Percentiles rank a stretch among this genome's conserved stretches.
phyloP scores from a whole-genome alignment of 2,329 filamentous ascomycete genomes.

The Neonectria ditissima region DNA sequence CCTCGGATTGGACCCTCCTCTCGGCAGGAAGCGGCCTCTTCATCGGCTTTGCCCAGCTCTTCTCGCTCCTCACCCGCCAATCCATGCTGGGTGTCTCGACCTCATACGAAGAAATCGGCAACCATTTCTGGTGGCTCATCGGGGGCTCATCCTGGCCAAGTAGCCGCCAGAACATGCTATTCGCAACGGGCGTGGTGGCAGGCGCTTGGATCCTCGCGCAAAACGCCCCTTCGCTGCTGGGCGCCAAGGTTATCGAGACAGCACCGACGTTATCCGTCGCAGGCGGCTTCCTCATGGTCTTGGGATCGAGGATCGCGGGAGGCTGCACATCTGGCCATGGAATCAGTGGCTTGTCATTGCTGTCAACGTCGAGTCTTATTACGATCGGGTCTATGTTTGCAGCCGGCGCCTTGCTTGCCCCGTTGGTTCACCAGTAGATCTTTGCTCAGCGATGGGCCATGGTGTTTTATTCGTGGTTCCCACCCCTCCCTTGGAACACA shows the following conservation, averaged over 20 bases:
- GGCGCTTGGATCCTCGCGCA: conserved; percentile 58
- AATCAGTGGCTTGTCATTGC: conserved; percentile 73
- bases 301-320: conserved; percentile 72
- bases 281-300: conserved; percentile 68
- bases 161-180: conserved; percentile 60
- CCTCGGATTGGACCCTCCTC: conserved; percentile 47
- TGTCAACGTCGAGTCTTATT: conserved; percentile 71
- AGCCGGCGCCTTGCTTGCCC: conserved; percentile 55
- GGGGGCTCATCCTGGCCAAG: conserved; percentile 48
- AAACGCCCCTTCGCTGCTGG: conserved; percentile 47
- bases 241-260: conserved; percentile 45
- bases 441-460: not conserved
- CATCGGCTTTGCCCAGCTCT: conserved; percentile 68
- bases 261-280: conserved; percentile 55
- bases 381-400: conserved; percentile 70
- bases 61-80: conserved; percentile 65
- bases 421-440: conserved; percentile 39
- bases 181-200: conserved; percentile 62
- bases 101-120: conserved; percentile 71
- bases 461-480: not conserved
- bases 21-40: conserved; percentile 67
- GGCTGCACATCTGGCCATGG: conserved; percentile 78
- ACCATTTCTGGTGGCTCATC: conserved; percentile 61
- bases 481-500: not conserved
- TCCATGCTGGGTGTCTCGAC: conserved; percentile 70